phyloP scores from a whole-genome alignment of 2,329 filamentous ascomycete species.

The Thelonectria blattea region DNA sequence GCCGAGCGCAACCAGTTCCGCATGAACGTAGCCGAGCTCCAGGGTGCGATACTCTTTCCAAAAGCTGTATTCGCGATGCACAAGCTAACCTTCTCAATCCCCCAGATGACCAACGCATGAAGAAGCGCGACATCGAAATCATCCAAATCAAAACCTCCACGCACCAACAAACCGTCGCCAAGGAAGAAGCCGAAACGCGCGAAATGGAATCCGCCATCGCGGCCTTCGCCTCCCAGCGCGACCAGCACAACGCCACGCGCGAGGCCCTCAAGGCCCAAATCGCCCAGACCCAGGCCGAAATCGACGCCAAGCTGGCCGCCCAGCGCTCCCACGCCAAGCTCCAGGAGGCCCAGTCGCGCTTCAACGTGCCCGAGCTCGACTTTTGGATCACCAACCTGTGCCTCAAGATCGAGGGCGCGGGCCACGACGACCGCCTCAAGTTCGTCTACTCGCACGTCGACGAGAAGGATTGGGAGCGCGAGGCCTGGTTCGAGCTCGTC shows the following conservation, averaged over 20 bases:
- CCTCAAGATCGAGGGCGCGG: constrained; percentile 86
- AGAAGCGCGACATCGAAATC: constrained; percentile 86
- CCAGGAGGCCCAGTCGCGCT: constrained; percentile 81
- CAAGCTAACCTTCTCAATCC: constrained; percentile 3
- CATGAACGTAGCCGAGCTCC: constrained; percentile 85
- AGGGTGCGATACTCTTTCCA: constrained; percentile 66
- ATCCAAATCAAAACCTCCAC: constrained; percentile 72
- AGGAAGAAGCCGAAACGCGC: constrained; percentile 76
- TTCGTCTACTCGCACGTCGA: constrained; percentile 89
- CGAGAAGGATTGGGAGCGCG: constrained; percentile 84
- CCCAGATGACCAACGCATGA: constrained; percentile 89
- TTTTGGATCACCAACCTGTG: constrained; percentile 96
- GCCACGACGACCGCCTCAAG: constrained; percentile 82
- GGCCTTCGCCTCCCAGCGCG: constrained; percentile 63
- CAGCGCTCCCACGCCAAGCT: constrained; percentile 75
- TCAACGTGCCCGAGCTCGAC: constrained; percentile 91
- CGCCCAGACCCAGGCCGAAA: constrained; percentile 70
- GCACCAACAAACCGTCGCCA: constrained; percentile 75
- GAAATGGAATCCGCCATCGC: constrained; percentile 74
- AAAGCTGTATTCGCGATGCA: not conserved
- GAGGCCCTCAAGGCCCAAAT: constrained; percentile 67
- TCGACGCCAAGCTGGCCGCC: constrained; percentile 72
- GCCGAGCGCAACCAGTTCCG: constrained; percentile 95
- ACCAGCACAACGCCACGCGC: constrained; percentile 62
- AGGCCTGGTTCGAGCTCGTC: constrained; percentile 92